A percentile compares a stretch with the other conserved stretches of the same genome.
Evolutionary conservation across 345 rosid species (phyloP).

Genomic region (Xanthoceras sorbifolium): DNA sequence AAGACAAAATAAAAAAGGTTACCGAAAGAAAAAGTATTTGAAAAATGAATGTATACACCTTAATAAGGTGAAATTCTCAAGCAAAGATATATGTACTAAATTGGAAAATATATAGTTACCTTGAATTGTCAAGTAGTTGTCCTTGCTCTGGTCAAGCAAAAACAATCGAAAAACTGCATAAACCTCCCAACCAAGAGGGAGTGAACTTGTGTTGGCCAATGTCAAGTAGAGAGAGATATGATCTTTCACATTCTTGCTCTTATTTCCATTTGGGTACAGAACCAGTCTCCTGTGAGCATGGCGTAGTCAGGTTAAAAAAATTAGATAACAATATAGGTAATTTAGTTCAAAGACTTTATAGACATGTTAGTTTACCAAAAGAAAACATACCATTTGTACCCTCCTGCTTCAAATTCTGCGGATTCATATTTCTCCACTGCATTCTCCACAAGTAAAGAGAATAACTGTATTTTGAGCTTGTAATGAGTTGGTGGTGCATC

Average conservation of each 20-base stretch:
- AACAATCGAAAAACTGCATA: constrained; percentile 47
- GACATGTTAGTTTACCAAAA: background rate
- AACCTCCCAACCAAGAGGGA: constrained; percentile 52
- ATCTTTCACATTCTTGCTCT: constrained; percentile 52
- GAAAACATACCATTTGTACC: constrained; percentile 64
- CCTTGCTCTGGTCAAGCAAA: constrained; percentile 47
- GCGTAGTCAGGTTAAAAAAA: background rate
- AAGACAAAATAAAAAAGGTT: background rate
- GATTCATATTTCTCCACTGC: constrained; percentile 61
- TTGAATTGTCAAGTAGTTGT: constrained; percentile 34
- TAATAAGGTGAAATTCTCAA: background rate
- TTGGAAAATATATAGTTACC: constrained; percentile 24
- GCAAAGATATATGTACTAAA: background rate
- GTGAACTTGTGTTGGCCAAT: constrained; percentile 41
- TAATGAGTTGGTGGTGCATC: constrained; percentile 58
- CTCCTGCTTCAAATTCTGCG: constrained; percentile 62
- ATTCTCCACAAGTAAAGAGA: constrained; percentile 47
- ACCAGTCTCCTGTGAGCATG: constrained; percentile 52
- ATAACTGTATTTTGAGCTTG: constrained; percentile 47
- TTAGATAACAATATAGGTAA: background rate
- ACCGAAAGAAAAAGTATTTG: background rate
- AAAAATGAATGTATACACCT: background rate
- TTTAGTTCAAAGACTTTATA: background rate
- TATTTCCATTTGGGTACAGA: constrained; percentile 64
- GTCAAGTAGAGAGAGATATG: constrained; percentile 58